These are phyloP conservation scores for Xylariaceae sp. DNA, from an alignment of 2,329 filamentous ascomycete genomes.

Conservation along the genomic window DNA sequence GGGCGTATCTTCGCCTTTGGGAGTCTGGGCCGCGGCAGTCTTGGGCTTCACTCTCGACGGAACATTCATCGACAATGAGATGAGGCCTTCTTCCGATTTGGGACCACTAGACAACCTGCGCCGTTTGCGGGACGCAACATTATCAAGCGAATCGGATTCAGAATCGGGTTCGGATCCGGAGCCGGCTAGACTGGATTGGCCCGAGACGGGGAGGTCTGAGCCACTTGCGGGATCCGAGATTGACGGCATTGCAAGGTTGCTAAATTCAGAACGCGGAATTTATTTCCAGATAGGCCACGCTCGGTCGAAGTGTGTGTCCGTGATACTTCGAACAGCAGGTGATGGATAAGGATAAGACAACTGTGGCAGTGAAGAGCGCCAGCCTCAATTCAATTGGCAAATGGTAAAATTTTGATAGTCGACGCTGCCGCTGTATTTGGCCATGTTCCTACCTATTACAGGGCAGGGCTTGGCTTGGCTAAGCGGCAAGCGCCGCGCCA, in stretches of 20 bases:
- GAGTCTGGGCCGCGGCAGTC: conserved; percentile 1
- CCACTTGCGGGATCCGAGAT: conserved; percentile 19
- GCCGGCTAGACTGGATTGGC: conserved; percentile 21
- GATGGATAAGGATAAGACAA: background rate
- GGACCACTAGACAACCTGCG: conserved; percentile 28
- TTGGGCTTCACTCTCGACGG: conserved; percentile 50
- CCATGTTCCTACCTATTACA: background rate
- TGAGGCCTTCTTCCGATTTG: conserved; percentile 32
- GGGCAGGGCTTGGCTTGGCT: background rate
- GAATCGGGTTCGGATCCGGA: conserved; percentile 20
- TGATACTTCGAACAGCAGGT: background rate
- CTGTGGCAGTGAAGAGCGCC: background rate
- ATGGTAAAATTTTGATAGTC: conserved; percentile 15
- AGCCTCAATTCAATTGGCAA: background rate
- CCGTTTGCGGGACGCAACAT: conserved; percentile 34
- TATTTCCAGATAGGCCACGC: background rate
- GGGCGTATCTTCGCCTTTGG: conserved; percentile 15
- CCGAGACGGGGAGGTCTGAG: conserved; percentile 21
- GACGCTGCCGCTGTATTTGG: background rate
- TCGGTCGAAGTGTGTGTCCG: background rate
- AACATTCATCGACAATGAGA: conserved; percentile 42
- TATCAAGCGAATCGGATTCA: conserved; percentile 40
- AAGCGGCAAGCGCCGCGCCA: no score
- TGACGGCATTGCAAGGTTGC: conserved; percentile 10
- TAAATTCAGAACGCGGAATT: background rate